Base-by-base conservation (phyloP, 495 filamentous ascomycete genomes). In the Penicillium canariense region DNA sequence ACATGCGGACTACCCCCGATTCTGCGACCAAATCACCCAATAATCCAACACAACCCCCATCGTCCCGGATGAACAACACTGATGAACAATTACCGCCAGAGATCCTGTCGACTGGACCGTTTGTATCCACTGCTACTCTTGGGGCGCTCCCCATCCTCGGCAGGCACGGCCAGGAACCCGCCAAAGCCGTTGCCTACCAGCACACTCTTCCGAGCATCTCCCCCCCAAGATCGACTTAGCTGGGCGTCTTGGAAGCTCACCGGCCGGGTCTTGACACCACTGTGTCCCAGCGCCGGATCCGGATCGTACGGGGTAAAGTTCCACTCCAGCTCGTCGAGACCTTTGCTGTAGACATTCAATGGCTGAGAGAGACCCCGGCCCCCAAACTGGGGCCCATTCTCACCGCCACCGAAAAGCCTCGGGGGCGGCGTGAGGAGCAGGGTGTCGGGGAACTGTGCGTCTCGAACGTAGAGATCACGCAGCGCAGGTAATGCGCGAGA, bases 261-360 rank as follows among this genome's bases (percentile, higher is more conserved):
- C 0, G 84, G 84, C 14, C 81, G 72, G 2, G 78, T 83, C 5
- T 67, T 68, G 35, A 73, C 52, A 28, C 66, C 69, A 3, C 64
- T 63, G 5, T 67, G 70, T 12, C 67, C 68, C 14, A 63, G 46
- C 0, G 65, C 66, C 4, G 70, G 52, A 4, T 74, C 65, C 3
- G 82, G 83, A 5, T 78, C 71, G 55, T 85, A 77, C 6, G 78
- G 72, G 0, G 84, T 87, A 65, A 91, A 87, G 56, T 88, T 87
- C 91, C 91, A 96, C 58, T 92, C 89, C 18, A 90, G 74, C 60
- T 91, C 90, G 55, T 91, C 86, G 17, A 90, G 78, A 23, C 89
- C 87, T 71, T 96, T 96, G 67, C 83, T 90, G 68, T 91, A 96
- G 23, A 96, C 83, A 60, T 88, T 83, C 25, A 96, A 78, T 6